Percentiles rank a stretch among this genome's conserved stretches.
phyloP scores from a whole-genome alignment of 1,284 basidiomycete genomes.

The Moniliophthora roreri region DNA sequence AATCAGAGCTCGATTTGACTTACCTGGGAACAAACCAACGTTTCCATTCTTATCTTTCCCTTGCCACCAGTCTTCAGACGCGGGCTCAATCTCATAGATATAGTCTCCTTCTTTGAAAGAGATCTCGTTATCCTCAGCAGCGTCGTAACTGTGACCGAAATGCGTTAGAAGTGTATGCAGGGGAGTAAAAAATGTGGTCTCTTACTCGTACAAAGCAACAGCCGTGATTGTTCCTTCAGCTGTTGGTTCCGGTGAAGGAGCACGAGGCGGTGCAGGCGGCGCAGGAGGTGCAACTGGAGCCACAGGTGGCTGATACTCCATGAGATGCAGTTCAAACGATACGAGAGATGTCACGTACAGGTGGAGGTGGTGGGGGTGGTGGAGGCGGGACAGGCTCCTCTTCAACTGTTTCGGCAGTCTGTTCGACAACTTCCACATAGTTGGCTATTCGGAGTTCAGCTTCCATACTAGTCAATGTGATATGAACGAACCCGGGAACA shows the following conservation, averaged over 20 bases:
- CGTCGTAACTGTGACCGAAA: slow-evolving; percentile 63
- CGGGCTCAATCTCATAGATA: slow-evolving; percentile 72
- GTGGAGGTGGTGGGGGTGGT: slow-evolving; percentile 35
- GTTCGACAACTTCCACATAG: slow-evolving; percentile 75
- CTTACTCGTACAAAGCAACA: slow-evolving; percentile 78
- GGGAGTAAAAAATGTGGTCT: slow-evolving; percentile 13
- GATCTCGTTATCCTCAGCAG: slow-evolving; percentile 87
- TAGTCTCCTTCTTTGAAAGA: slow-evolving; percentile 81
- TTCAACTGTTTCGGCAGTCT: slow-evolving; percentile 32
- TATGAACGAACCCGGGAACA: slow-evolving; percentile 64
- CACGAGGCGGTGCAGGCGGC: slow-evolving; percentile 33
- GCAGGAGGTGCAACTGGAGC: slow-evolving; percentile 42
- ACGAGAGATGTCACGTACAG: slow-evolving; percentile 24
- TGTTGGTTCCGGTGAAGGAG: slow-evolving; percentile 37
- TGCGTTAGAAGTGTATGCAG: neutral
- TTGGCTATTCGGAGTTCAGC: slow-evolving; percentile 51
- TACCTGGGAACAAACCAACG: slow-evolving; percentile 84
- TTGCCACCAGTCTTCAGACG: slow-evolving; percentile 89
- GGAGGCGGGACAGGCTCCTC: slow-evolving; percentile 27
- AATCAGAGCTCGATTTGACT: slow-evolving; percentile 27
- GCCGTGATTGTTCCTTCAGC: slow-evolving; percentile 60
- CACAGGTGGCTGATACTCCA: slow-evolving; percentile 29
- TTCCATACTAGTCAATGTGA: neutral
- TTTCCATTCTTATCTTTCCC: slow-evolving; percentile 64
- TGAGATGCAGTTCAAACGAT: neutral